These are phyloP conservation scores for Diplodia intermedia DNA, from an alignment of 2,329 filamentous ascomycete species.

Conservation along the genomic window DNA sequence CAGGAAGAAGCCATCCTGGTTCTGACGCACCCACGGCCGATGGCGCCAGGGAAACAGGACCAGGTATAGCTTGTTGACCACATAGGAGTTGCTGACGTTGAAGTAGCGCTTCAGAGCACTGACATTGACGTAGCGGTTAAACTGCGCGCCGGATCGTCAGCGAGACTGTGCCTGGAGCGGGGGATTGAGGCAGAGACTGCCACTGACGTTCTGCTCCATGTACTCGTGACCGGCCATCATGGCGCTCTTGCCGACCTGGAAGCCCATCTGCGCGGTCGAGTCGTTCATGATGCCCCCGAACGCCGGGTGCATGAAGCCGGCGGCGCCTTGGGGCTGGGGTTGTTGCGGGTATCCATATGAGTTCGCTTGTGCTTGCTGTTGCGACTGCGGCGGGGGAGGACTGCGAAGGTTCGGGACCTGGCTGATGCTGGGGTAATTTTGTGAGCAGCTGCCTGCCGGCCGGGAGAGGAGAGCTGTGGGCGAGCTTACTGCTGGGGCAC, in stretches of 20 bases:
- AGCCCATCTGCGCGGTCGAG: slow-evolving; percentile 90
- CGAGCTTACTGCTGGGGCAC: slow-evolving; percentile 29
- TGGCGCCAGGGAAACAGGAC: slow-evolving; percentile 98
- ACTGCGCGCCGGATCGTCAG: slow-evolving; percentile 51
- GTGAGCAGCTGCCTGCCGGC: slow-evolving; percentile 17
- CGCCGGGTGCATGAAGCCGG: slow-evolving; percentile 58
- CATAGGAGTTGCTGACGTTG: slow-evolving; percentile 97
- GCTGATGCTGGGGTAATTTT: slow-evolving; percentile 64
- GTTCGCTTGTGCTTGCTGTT: slow-evolving; percentile 71
- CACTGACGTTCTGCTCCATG: slow-evolving; percentile 87
- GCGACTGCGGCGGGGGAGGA: slow-evolving; percentile 83
- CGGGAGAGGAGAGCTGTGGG: slow-evolving; percentile 1
- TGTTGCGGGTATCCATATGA: slow-evolving; percentile 78
- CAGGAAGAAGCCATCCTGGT: slow-evolving; percentile 80
- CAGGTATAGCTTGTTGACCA: slow-evolving; percentile 88
- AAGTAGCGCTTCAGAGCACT: slow-evolving; percentile 98
- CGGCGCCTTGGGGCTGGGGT: slow-evolving; percentile 48
- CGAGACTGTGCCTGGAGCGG: not conserved
- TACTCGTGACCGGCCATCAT: slow-evolving; percentile 93
- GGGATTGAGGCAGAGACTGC: not conserved
- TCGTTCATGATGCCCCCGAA: slow-evolving; percentile 97
- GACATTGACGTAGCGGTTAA: slow-evolving; percentile 87
- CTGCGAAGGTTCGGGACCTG: slow-evolving; percentile 96
- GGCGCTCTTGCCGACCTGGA: slow-evolving; percentile 91
- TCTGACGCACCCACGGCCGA: slow-evolving; percentile 94